Evolutionary conservation across 2,329 filamentous ascomycete species (phyloP).

Genomic region (Diplodia sapinea): DNA sequence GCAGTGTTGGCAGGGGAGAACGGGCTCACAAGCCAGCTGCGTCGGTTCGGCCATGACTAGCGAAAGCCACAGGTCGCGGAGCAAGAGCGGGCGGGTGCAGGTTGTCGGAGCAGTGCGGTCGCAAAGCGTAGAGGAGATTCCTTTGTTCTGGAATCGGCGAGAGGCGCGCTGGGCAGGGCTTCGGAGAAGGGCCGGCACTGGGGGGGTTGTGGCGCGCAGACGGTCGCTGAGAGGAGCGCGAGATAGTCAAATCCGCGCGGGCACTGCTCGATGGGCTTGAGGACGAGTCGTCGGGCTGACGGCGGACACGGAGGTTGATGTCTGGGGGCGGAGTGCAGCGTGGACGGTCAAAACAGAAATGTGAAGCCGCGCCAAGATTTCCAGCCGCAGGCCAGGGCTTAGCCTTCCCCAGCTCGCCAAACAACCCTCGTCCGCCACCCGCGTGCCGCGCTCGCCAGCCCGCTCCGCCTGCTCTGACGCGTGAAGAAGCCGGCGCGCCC

Average conservation of each 20-base stretch:
- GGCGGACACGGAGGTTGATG: slow-evolving; percentile 31
- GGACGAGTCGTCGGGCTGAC: slow-evolving; percentile 30
- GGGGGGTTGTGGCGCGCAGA: slow-evolving; percentile 20
- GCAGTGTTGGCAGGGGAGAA: slow-evolving; percentile 24
- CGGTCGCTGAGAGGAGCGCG: slow-evolving; percentile 30
- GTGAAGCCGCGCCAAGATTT: slow-evolving; percentile 25
- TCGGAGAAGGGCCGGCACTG: slow-evolving; percentile 10
- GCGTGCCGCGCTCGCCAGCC: slow-evolving; percentile 6
- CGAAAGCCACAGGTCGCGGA: slow-evolving; percentile 74
- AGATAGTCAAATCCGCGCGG: slow-evolving; percentile 32
- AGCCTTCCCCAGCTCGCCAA: not conserved
- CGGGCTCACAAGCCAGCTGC: slow-evolving; percentile 81
- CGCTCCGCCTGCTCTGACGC: not conserved
- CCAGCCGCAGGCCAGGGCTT: not conserved
- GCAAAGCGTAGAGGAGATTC: slow-evolving; percentile 23
- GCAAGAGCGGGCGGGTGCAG: slow-evolving; percentile 33
- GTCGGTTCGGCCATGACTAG: slow-evolving; percentile 92
- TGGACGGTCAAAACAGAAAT: slow-evolving; percentile 22
- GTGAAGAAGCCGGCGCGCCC: not conserved
- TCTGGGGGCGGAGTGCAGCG: slow-evolving; percentile 3
- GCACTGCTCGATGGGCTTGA: slow-evolving; percentile 32
- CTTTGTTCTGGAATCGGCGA: slow-evolving; percentile 29
- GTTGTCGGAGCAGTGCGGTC: slow-evolving; percentile 35
- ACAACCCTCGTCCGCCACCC: not conserved
- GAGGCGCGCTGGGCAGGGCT: slow-evolving; percentile 27